Conservation (phyloP, 2,329 filamentous ascomycete genomes). For the Stagonosporopsis tanaceti region DNA sequence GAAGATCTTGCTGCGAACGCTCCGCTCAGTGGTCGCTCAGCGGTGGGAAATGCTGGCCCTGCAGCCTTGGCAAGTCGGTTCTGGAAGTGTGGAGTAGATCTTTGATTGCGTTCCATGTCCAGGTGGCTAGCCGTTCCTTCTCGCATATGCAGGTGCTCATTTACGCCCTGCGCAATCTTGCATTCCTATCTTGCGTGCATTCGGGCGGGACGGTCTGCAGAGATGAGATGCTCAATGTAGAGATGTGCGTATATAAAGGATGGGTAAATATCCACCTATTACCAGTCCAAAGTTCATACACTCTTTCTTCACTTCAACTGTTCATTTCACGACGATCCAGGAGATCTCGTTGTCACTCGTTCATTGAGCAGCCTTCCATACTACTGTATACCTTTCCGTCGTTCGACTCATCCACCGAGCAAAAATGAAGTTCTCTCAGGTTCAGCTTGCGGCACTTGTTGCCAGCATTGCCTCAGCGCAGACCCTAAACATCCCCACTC, state of each 20-base stretch:
- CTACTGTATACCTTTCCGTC: not conserved
- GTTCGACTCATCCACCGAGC: not conserved
- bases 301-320: not conserved
- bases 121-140: conserved; percentile 1
- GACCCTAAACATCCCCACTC: conserved; percentile 44
- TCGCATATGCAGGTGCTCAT: conserved; percentile 4
- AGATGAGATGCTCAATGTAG: not conserved
- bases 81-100: conserved; percentile 4
- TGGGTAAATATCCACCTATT: not conserved
- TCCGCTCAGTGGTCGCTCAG: conserved; percentile 13
- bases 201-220: not conserved
- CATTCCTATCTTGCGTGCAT: not conserved
- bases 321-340: conserved; percentile 5
- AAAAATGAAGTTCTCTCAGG: conserved; percentile 33
- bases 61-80: conserved; percentile 6
- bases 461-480: conserved; percentile 40
- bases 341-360: conserved; percentile 13
- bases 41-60: not conserved
- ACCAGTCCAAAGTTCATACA: not conserved
- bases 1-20: not conserved
- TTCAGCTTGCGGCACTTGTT: conserved; percentile 31
- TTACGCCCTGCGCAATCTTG: conserved; percentile 8
- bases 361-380: not conserved
- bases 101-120: not conserved
- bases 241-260: conserved; percentile 1